phyloP scores from a whole-genome alignment of 2,329 filamentous ascomycete species.

The Rhinocladiella similis region DNA sequence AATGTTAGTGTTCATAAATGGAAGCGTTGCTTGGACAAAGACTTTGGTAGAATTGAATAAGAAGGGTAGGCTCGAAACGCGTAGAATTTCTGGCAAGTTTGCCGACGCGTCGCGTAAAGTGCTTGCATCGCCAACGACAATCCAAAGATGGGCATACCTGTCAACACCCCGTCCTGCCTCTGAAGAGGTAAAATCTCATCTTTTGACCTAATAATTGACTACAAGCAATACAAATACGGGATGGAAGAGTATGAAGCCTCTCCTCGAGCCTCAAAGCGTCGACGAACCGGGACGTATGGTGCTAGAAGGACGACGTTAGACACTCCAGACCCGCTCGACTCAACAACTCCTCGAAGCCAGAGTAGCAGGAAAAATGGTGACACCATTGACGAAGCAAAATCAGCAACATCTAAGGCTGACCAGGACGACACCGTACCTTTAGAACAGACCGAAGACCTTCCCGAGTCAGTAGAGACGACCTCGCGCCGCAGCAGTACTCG shows the following conservation, averaged over 20 bases:
- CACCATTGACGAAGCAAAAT: not conserved
- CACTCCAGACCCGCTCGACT: not conserved
- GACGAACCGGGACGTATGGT: constrained; percentile 25
- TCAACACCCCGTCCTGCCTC: too few species aligned
- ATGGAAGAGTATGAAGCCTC: constrained; percentile 21
- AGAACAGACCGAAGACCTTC: not conserved
- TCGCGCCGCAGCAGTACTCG: not conserved
- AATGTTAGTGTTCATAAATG: too few species aligned
- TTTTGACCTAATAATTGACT: too few species aligned
- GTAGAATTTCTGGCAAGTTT: constrained; percentile 8
- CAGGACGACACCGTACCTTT: not conserved
- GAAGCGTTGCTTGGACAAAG: too few species aligned
- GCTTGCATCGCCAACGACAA: not conserved
- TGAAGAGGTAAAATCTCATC: not conserved
- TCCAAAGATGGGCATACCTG: not conserved
- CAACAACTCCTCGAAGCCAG: not conserved
- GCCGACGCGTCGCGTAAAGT: constrained; percentile 24
- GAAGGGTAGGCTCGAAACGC: too few species aligned
- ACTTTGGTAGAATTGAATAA: too few species aligned
- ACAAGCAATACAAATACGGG: too few species aligned
- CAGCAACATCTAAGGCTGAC: not conserved
- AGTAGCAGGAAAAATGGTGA: not conserved
- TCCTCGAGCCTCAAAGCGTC: constrained; percentile 25
- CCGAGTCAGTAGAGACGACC: not conserved
- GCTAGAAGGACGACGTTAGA: constrained; percentile 18